Evolutionary conservation across 1,139 yeast species (phyloP), one percentile per base, ranked within the genome.

Genomic region (Kodamaea derodonti): DNA sequence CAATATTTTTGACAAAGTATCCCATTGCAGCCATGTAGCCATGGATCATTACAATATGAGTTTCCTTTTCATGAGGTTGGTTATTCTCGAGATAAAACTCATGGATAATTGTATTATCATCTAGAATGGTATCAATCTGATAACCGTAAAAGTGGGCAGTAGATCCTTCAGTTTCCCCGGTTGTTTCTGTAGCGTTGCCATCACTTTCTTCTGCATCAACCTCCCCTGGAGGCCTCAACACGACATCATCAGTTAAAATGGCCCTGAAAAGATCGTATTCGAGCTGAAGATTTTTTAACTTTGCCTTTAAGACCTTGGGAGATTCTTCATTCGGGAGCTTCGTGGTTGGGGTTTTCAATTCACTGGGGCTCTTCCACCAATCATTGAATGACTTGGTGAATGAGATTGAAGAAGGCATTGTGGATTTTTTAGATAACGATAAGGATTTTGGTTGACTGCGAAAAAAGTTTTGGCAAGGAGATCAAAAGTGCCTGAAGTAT

Each of bases 11-110:
- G 33, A 66, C 51, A 41, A 65, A 68, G 45, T 60, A 68, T 2
- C 74, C 75, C 38, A 62, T 49, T 1, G 74, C 72, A 2, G 75
- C 75, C 74, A 68, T 68, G 41, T 66, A 69, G 7, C 75, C 75
- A 42, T 69, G 75, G 11, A 68, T 56, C 2, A 65, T 47, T 3
- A 68, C 68, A 3, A 68, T 43, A 35, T 62, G 63, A 2, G 40
- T 40, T 17, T 39, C 14, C 30, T 31, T 51, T 14, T 51, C 48
- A 14, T 14, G 15, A 8, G 38, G 43, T 3, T 31, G 38, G 3
- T 48, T 51, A 45, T 65, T 62, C 29, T 51, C 58, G 16, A 68
- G 45, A 35, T 52, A 62, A 31, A 67, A 57, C 43, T 68, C 73
- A 41, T 68, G 74, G 25, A 68, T 61, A 14, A 50, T 49, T 12